Base-by-base conservation (phyloP, 768 basidiomycete species). In the Collybia sp. region DNA sequence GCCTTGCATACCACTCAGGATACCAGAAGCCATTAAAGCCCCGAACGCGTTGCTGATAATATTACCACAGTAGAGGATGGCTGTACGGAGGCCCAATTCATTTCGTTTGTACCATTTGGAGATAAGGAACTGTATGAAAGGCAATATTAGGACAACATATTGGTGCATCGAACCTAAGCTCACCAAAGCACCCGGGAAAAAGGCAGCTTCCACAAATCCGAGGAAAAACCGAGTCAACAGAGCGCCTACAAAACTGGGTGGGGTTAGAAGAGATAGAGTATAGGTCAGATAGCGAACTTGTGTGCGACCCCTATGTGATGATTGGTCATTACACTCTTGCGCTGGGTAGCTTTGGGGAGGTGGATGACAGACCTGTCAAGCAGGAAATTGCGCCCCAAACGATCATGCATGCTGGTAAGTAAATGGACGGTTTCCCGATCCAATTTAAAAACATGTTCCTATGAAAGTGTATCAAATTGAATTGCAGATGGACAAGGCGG, bases 1-100 rank as follows among this genome's bases (percentile, higher is more conserved):
- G 1, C 86, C 88, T 30, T 89, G 72, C 87, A 93, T 88, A 9
- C 71, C 70, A 49, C 76, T 73, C 37, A 94, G 72, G 43, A 93
- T 87, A 0, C 78, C 88, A 20, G 87, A 87, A 6, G 90, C 89
- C 45, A 93, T 77, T 12, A 94, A 69, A 1, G 87, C 73, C 1
- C 91, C 90, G 56, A 93, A 92, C 0, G 88, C 91, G 63, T 93
- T 94, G 47, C 83, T 85, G 49, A 92, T 82, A 17, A 93, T 72
- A 56, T 77, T 84, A 6, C 91, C 91, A 53, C 83, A 87, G 33
- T 75, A 79, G 15, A 92, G 70, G 35, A 87, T 62, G 3, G 87
- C 87, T 9, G 80, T 87, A 43, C 88, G 75, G 40, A 82, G 67
- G 12, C 86, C 89, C 30, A 93, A 69, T 61, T 93, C 90, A 35